Evolutionary conservation across 176 grass and related monocot genomes (phyloP).

Genomic region (Cenchrus fungigraminus): DNA sequence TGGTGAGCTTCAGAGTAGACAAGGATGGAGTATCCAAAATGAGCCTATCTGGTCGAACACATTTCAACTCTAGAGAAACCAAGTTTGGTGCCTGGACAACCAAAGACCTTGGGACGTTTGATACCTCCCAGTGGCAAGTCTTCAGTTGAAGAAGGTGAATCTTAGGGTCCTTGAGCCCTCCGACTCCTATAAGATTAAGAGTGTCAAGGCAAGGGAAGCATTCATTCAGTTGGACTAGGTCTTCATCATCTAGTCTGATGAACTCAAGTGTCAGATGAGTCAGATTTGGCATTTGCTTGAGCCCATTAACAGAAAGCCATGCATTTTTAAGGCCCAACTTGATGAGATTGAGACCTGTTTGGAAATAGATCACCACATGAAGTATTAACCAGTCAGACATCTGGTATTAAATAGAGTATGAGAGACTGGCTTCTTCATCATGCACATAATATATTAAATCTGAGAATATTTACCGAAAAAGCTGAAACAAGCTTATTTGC

Average conservation of each 20-base stretch:
- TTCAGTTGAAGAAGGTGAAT: slow-evolving; percentile 68
- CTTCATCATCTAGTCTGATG: slow-evolving; percentile 74
- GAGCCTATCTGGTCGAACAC: slow-evolving; percentile 62
- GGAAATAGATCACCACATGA: slow-evolving; percentile 20
- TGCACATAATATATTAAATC: neutral
- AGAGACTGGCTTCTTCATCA: neutral
- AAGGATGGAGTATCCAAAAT: slow-evolving; percentile 61
- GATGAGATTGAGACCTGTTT: slow-evolving; percentile 59
- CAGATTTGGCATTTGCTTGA: slow-evolving; percentile 67
- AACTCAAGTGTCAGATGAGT: slow-evolving; percentile 65
- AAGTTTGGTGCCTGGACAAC: slow-evolving; percentile 57
- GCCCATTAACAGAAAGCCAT: slow-evolving; percentile 73
- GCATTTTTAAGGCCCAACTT: slow-evolving; percentile 70
- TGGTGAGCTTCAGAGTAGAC: slow-evolving; percentile 56
- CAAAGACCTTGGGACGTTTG: slow-evolving; percentile 55
- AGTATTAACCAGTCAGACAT: neutral
- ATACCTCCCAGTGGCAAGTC: slow-evolving; percentile 64
- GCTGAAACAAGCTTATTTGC: neutral
- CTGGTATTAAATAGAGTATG: neutral
- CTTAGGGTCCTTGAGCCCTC: slow-evolving; percentile 68
- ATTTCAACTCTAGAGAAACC: slow-evolving; percentile 68
- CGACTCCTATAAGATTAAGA: slow-evolving; percentile 73
- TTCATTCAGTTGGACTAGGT: slow-evolving; percentile 69
- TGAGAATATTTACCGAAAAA: neutral
- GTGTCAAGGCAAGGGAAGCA: slow-evolving; percentile 79